Evolutionary conservation across 2,329 filamentous ascomycete genomes (phyloP), one percentile per base, ranked within the genome.

Genomic region (Pseudogymnoascus sp.): DNA sequence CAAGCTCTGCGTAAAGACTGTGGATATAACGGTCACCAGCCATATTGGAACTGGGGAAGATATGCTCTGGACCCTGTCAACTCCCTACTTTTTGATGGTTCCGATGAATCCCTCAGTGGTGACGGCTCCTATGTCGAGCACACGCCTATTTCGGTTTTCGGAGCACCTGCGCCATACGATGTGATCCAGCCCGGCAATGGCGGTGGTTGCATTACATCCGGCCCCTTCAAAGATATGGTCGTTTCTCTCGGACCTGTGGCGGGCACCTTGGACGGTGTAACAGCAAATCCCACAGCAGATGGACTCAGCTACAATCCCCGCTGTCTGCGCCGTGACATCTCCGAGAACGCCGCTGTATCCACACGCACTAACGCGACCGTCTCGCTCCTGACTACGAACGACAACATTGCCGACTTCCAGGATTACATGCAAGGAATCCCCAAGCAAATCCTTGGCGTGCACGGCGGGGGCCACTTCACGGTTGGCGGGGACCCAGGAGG

Each of bases 1-100:
- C 66, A 73, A 61, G 74, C 73, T 23, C 69, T 79, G 3, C 68
- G 71, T 45, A 65, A 74, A 2, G 72, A 76, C 58, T 79, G 77
- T 60, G 73, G 73, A 15, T 79, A 77, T 64, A 71, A 64, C 1
- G 76, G 76, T 12, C 68, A 70, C 4, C 72, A 76, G 59, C 75
- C 76, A 55, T 64, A 65, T 59, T 63, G 61, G 71, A 77, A 82
- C 67, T 82, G 79, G 77, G 74, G 74, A 2, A 73, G 74, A 58
- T 76, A 75, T 69, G 71, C 75, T 2, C 62, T 71, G 2, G 75
- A 82, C 63, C 73, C 75, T 1, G 65, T 69, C 62, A 73, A 75
- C 59, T 81, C 79, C 0, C 77, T 79, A 12, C 67, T 82, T 56
- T 82, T 84, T 62, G 79, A 82, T 63, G 81, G 81, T 56, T 77